A percentile compares a stretch with the other conserved stretches of the same genome.
Conservation (phyloP, 768 basidiomycete species). For the Mrakia frigida region DNA sequence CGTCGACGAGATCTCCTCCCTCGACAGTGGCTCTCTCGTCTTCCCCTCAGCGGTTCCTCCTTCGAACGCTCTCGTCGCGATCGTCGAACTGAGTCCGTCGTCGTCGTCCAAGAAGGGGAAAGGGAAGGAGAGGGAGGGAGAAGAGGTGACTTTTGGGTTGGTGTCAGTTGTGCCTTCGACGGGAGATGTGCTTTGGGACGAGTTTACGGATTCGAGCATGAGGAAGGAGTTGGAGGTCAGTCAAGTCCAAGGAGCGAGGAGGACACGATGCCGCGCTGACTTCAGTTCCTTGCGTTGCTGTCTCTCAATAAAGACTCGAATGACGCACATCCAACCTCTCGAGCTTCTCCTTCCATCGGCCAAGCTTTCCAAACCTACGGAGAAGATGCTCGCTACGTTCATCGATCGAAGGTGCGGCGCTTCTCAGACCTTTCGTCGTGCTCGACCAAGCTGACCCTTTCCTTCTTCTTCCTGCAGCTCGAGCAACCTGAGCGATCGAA, state of each 20-base stretch:
- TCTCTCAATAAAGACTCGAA: constrained; percentile 59
- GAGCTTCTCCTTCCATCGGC: constrained; percentile 66
- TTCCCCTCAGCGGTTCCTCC: constrained; percentile 40
- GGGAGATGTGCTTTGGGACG: constrained; percentile 90
- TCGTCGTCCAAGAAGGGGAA: constrained; percentile 3
- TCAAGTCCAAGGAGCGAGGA: not conserved
- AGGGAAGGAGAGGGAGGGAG: constrained; percentile 44
- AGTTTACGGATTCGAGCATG: constrained; percentile 67
- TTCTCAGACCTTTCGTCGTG: not conserved
- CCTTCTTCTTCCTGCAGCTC: not conserved
- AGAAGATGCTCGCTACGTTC: constrained; percentile 69
- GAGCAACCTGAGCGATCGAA: constrained; percentile 47
- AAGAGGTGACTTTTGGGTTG: constrained; percentile 58
- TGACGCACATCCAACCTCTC: constrained; percentile 75
- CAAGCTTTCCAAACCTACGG: constrained; percentile 62
- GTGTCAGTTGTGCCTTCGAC: constrained; percentile 77
- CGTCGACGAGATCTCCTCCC: constrained; percentile 57
- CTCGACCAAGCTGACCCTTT: not conserved
- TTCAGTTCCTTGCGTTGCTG: no score
- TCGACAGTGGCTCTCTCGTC: constrained; percentile 40
- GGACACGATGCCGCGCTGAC: no score
- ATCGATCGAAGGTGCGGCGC: constrained; percentile 51
- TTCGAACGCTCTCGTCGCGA: constrained; percentile 67
- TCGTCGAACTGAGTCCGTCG: constrained; percentile 53
- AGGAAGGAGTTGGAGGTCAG: constrained; percentile 54